These are phyloP conservation scores for Escallonia herrerae DNA, from an alignment of 129 eudicot species.

Conservation along the genomic window DNA sequence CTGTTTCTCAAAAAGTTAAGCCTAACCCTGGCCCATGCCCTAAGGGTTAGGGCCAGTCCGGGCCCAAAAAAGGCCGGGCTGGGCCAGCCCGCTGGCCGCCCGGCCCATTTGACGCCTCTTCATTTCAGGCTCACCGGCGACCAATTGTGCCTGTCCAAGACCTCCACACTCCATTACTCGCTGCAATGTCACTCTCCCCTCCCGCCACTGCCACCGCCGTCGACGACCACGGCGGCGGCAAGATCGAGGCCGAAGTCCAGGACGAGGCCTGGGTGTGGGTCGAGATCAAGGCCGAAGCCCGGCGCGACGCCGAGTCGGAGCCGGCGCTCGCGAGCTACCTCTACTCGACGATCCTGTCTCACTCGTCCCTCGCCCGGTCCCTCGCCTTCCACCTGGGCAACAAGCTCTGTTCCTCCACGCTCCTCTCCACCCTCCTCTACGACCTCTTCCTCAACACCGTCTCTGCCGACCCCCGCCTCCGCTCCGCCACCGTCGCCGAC, in stretches of 20 bases:
- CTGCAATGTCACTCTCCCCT: slow-evolving; percentile 10
- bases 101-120: no score
- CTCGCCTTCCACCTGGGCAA: slow-evolving; percentile 51
- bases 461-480: slow-evolving; percentile 23
- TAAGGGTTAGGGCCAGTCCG: no score
- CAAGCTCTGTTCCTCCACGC: slow-evolving; percentile 58
- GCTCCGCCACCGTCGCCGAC: slow-evolving; percentile 41
- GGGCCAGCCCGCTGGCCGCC: no score
- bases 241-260: slow-evolving; percentile 7
- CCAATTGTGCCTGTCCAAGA: slow-evolving; percentile 14
- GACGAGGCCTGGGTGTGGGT: slow-evolving; percentile 40
- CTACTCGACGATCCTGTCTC: slow-evolving; percentile 56
- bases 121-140: no score
- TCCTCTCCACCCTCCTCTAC: slow-evolving; percentile 39
- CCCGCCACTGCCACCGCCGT: slow-evolving; percentile 13
- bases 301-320: slow-evolving; percentile 60
- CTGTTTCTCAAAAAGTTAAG: no score
- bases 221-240: not conserved
- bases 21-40: no score
- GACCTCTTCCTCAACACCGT: slow-evolving; percentile 46
- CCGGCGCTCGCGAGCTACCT: slow-evolving; percentile 62
- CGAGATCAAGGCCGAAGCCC: slow-evolving; percentile 50
- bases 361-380: slow-evolving; percentile 45
- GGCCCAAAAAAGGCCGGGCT: no score
- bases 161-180: slow-evolving; percentile 10